These are phyloP conservation scores for Neonectria ditissima DNA, from an alignment of 2,329 filamentous ascomycete genomes.

Conservation along the genomic window DNA sequence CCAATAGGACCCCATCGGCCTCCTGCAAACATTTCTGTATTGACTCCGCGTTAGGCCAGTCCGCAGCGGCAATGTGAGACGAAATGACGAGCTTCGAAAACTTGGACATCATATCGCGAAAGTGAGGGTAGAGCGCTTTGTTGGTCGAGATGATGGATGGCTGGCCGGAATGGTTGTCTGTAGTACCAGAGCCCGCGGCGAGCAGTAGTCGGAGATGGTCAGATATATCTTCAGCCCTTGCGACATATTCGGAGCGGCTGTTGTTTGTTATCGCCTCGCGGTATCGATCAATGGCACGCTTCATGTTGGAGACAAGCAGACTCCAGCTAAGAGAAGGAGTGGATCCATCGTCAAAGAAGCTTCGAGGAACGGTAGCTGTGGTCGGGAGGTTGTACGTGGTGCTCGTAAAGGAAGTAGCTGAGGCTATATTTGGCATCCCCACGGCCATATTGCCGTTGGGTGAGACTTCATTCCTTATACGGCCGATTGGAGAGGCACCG, in stretches of 20 bases:
- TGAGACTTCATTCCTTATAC: constrained; percentile 68
- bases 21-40: constrained; percentile 96
- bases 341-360: constrained; percentile 91
- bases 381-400: constrained; percentile 68
- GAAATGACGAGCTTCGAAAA: constrained; percentile 99
- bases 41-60: constrained; percentile 94
- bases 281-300: constrained; percentile 88
- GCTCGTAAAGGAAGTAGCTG: constrained; percentile 72
- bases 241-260: constrained; percentile 90
- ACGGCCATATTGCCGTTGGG: constrained; percentile 53
- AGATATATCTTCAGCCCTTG: constrained; percentile 96
- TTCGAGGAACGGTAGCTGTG: constrained; percentile 75
- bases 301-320: constrained; percentile 91
- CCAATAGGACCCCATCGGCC: constrained; percentile 94
- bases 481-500: constrained; percentile 69
- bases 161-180: constrained; percentile 98
- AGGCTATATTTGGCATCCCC: constrained; percentile 65
- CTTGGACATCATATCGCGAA: constrained; percentile 99
- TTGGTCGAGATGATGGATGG: constrained; percentile 99
- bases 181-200: constrained; percentile 96
- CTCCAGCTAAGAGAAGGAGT: constrained; percentile 88
- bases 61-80: constrained; percentile 95
- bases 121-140: constrained; percentile 96
- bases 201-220: constrained; percentile 93
- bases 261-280: constrained; percentile 87